Conservation (phyloP, 2,329 filamentous ascomycete genomes). For the Macrophomina phaseolina region DNA sequence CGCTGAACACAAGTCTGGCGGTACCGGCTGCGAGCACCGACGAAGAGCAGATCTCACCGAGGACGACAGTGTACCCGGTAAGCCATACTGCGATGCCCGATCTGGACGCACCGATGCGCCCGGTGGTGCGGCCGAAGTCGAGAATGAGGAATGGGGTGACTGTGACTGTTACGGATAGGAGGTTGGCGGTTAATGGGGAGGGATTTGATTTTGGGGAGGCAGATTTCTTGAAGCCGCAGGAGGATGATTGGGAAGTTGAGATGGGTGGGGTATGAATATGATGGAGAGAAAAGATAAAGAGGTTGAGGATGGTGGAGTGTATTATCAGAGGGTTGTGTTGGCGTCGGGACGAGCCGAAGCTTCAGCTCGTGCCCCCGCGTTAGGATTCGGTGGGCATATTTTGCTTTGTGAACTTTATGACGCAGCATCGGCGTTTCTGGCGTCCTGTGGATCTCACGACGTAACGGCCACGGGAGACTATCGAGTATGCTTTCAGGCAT, state of each 20-base stretch:
- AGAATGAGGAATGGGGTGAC: constrained; percentile 39
- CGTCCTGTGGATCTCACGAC: neutral
- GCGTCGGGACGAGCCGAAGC: no score
- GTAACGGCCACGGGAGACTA: neutral
- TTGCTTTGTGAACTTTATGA: neutral
- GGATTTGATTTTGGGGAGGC: constrained; percentile 70
- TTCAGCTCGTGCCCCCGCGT: neutral
- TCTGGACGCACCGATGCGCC: constrained; percentile 30
- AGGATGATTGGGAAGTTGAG: constrained; percentile 37
- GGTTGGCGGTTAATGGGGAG: neutral
- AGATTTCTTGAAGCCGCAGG: constrained; percentile 56
- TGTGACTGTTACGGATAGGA: constrained; percentile 40
- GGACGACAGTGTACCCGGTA: constrained; percentile 33
- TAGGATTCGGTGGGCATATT: neutral
- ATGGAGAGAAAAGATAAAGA: no score
- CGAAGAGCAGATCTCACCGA: constrained; percentile 45
- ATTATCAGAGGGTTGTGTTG: neutral
- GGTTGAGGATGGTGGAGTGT: neutral
- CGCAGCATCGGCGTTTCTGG: neutral
- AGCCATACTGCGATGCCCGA: constrained; percentile 29
- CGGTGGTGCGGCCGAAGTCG: constrained; percentile 42
- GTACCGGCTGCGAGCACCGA: constrained; percentile 31
- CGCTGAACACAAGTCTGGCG: constrained; percentile 35
- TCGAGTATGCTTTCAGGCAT: neutral
- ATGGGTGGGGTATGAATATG: constrained; percentile 40